Base-by-base conservation (phyloP, 371 early-diverging fungal species). In the Mucor indicus region DNA sequence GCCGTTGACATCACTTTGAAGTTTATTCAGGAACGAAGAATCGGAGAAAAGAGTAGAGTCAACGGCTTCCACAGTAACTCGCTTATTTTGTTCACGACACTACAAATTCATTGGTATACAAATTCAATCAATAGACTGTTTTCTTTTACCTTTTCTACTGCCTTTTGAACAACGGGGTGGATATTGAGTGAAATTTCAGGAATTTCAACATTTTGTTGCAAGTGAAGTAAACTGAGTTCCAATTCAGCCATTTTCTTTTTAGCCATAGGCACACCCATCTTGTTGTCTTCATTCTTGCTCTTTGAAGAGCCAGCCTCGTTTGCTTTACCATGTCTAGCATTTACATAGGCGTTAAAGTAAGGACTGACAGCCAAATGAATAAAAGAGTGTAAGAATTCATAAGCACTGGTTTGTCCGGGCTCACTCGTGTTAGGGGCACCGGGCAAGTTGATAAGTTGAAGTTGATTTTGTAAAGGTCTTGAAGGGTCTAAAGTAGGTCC, bases 171-270 rank as follows among this genome's bases (percentile, higher is more conserved):
- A 2, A 86, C 80, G 12, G 92, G 92, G 60, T 96, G 91, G 54
- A 93, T 91, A 51, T 70, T 83, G 37, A 99, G 83, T 2, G 75
- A 69, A 29, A 93, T 86, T 16, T 96, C 96, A 4, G 99, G 99
- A 35, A 99, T 98, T 38, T 95, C 97, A 27, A 97, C 92, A 62
- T 97, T 96, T 57, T 99, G 96, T 67, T 98, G 98, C 37, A 98
- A 64, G 56, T 96, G 92, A 38, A 95, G 64, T 29, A 99, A 79
- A 22, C 95, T 89, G 35, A 98, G 85, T 56, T 96, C 98, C 21
- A 99, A 78, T 65, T 99, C 99, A 22, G 97, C 96, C 67, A 99
- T 86, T 77, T 97, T 98, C 79, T 96, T 96, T 67, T 93, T 97
- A 36, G 98, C 91, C 83, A 87, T 85, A 7, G 95, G 92, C 31